Conservation (phyloP, 169 alveolate genomes). For the Eimeria necatrix region DNA sequence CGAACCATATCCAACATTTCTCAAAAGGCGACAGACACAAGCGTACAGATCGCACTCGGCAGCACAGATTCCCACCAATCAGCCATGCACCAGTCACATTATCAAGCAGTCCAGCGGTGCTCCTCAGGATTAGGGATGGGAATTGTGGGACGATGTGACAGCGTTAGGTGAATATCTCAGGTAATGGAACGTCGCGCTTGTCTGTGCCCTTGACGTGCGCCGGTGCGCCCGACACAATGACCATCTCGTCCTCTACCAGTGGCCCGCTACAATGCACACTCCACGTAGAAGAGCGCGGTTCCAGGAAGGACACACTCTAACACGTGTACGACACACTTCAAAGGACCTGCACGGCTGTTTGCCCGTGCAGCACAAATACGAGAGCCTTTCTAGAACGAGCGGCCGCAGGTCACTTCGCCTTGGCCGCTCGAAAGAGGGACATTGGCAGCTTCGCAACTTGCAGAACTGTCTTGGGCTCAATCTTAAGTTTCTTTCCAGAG, state of each 20-base stretch:
- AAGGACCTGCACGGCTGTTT: slow-evolving; percentile 46
- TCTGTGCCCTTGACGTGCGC: slow-evolving; percentile 29
- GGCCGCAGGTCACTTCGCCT: slow-evolving; percentile 78
- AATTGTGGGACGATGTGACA: slow-evolving; percentile 24
- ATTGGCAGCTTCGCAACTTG: slow-evolving; percentile 82
- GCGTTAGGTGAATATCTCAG: not conserved
- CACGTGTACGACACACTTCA: slow-evolving; percentile 61
- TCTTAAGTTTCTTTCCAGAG: slow-evolving; percentile 78
- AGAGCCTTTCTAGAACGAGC: slow-evolving; percentile 32
- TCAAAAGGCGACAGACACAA: slow-evolving; percentile 9
- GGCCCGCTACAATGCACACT: slow-evolving; percentile 52
- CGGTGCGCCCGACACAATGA: slow-evolving; percentile 5
- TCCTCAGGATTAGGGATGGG: not conserved
- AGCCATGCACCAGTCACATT: not conserved
- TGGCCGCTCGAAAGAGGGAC: slow-evolving; percentile 82
- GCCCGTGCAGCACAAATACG: slow-evolving; percentile 63
- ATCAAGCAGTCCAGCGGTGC: not conserved
- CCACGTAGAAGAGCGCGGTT: slow-evolving; percentile 50
- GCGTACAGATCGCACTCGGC: not conserved
- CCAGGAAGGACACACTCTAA: slow-evolving; percentile 32
- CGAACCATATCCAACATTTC: not conserved
- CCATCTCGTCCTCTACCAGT: slow-evolving; percentile 61
- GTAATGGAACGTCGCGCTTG: not conserved
- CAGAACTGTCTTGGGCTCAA: slow-evolving; percentile 81
- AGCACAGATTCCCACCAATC: not conserved